These are phyloP conservation scores for Eucalyptus sideroxylon DNA, from an alignment of 345 rosid genomes.

Conservation along the genomic window DNA sequence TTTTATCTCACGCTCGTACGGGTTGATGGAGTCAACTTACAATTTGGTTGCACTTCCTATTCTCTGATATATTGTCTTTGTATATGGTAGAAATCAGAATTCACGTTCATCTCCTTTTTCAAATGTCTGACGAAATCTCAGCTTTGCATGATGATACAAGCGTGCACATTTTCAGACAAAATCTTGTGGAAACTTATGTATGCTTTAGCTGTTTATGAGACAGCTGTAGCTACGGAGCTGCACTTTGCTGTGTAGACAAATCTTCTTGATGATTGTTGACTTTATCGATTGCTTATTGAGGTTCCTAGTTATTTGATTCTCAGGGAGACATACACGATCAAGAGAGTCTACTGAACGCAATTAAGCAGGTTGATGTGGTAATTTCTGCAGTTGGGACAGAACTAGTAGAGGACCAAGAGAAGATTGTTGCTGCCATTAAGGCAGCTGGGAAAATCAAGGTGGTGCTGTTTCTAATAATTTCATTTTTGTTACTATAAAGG, in stretches of 20 bases:
- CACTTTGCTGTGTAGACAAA: no score
- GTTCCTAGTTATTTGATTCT: neutral
- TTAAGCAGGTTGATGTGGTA: neutral
- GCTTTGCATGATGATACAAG: no score
- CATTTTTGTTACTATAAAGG: neutral
- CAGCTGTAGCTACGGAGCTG: no score
- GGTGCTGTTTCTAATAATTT: neutral
- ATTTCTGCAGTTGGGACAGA: neutral
- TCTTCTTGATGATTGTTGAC: no score
- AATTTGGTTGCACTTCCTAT: neutral
- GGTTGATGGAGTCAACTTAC: neutral
- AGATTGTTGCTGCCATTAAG: neutral
- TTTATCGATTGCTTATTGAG: no score
- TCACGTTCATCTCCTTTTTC: no score
- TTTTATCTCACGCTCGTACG: neutral
- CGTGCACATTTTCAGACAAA: no score
- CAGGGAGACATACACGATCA: neutral
- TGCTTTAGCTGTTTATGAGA: no score
- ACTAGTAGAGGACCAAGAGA: neutral
- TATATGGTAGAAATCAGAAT: no score
- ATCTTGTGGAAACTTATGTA: no score
- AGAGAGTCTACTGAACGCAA: neutral
- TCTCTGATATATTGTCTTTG: no score
- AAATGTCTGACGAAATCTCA: no score
- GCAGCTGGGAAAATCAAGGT: neutral